These are phyloP conservation scores for Pythium myriotylum DNA, from an alignment of 352 stramenopile species.

Conservation along the genomic window DNA sequence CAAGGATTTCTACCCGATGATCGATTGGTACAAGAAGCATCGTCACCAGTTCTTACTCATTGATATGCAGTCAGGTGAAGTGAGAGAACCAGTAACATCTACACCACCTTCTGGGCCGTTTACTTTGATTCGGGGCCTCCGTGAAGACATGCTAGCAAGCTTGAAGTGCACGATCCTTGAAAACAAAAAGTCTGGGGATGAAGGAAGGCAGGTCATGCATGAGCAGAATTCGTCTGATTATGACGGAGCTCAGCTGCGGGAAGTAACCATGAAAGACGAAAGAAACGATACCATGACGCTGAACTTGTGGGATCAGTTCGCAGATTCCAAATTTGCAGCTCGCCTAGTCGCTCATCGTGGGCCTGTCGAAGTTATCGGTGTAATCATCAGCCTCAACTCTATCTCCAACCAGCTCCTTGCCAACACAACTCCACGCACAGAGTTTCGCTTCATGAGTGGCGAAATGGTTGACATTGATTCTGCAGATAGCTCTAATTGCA, in stretches of 20 bases:
- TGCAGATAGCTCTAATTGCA: no score
- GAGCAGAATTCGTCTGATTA: conserved; percentile 9
- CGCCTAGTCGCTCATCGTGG: conserved; percentile 44
- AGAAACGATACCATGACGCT: conserved; percentile 42
- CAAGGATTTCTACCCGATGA: conserved; percentile 62
- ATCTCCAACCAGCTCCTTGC: conserved; percentile 53
- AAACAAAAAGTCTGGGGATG: not conserved
- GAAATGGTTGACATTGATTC: no score
- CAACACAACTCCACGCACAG: conserved; percentile 60
- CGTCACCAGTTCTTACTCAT: conserved; percentile 41
- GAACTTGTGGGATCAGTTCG: conserved; percentile 71
- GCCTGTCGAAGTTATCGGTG: conserved; percentile 36
- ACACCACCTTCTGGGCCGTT: not conserved
- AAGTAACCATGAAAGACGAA: conserved; percentile 54
- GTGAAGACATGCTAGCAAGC: conserved; percentile 60
- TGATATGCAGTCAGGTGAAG: not conserved
- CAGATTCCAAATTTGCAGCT: conserved; percentile 46
- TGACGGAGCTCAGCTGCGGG: conserved; percentile 40
- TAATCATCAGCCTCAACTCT: conserved; percentile 52
- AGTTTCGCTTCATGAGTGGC: conserved; percentile 28
- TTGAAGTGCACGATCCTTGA: conserved; percentile 22
- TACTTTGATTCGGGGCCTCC: conserved; percentile 44
- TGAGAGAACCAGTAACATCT: no score
- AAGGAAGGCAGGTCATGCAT: not conserved
- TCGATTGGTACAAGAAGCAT: conserved; percentile 70